Percentiles rank a stretch among this genome's conserved stretches.
phyloP scores from a whole-genome alignment of 495 filamentous ascomycete species.

The Cercophora newfieldiana region DNA sequence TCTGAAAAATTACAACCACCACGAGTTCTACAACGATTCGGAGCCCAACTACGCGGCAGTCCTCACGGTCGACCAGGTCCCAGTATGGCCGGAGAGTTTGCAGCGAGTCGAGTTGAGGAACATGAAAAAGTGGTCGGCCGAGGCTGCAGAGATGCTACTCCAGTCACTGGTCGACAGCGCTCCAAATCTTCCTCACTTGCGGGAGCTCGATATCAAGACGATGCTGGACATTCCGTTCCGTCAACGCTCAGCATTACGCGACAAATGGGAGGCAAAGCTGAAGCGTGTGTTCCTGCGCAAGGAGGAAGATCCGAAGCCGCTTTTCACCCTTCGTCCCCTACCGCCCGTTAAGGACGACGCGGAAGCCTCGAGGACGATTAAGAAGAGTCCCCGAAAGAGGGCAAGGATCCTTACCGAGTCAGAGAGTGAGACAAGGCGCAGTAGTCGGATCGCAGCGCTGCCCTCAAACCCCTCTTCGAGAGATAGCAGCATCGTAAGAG shows the following conservation, averaged over 20 bases:
- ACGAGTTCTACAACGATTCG: constrained; percentile 55
- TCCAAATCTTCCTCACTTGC: constrained; percentile 59
- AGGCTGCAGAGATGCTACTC: constrained; percentile 71
- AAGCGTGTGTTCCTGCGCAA: constrained; percentile 64
- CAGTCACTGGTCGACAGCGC: constrained; percentile 71
- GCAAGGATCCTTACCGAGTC: not conserved
- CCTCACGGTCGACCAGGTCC: constrained; percentile 58
- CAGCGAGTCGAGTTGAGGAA: constrained; percentile 70
- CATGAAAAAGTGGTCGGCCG: constrained; percentile 66
- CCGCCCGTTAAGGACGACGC: not conserved
- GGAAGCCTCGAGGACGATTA: not conserved
- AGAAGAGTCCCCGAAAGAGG: not conserved
- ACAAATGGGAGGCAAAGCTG: constrained; percentile 67
- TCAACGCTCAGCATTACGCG: constrained; percentile 69
- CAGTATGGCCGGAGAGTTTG: constrained; percentile 72
- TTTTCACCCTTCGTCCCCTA: constrained; percentile 28
- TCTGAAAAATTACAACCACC: constrained; percentile 63
- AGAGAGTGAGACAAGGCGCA: constrained; percentile 23
- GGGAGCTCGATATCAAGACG: constrained; percentile 65
- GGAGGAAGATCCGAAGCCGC: constrained; percentile 48
- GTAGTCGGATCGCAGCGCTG: constrained; percentile 26
- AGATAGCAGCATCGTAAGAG: constrained; percentile 20
- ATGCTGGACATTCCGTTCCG: constrained; percentile 77
- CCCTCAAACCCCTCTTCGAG: constrained; percentile 22
- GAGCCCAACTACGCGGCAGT: constrained; percentile 70